Conservation (phyloP, 352 stramenopile species). For the Discostella stelligera region DNA sequence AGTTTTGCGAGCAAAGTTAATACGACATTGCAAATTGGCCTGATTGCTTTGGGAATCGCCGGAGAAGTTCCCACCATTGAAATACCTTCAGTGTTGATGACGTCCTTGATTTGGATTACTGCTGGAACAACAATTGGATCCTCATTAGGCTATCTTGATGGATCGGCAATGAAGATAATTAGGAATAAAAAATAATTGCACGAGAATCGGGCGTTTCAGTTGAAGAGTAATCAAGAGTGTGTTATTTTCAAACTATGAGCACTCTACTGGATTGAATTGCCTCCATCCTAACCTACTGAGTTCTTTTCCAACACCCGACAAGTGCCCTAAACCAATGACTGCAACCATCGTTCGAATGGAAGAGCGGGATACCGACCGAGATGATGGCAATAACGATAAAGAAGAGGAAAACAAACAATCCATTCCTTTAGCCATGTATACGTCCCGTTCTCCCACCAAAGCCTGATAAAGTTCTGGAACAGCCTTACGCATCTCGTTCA, state of each 20-base stretch:
- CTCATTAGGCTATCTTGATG: constrained; percentile 49
- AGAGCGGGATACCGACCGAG: constrained; percentile 7
- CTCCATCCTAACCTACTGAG: constrained; percentile 32
- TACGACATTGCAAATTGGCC: constrained; percentile 75
- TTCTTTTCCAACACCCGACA: constrained; percentile 38
- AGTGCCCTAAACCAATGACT: constrained; percentile 35
- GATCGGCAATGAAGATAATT: constrained; percentile 43
- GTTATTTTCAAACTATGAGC: background rate
- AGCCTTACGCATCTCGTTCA: constrained; percentile 37
- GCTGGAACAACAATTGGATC: constrained; percentile 57
- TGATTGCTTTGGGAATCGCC: constrained; percentile 57
- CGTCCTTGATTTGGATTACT: constrained; percentile 57
- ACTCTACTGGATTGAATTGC: background rate
- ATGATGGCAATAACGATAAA: background rate
- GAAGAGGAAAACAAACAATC: constrained; percentile 15
- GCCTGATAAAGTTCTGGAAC: constrained; percentile 36
- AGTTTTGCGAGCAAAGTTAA: constrained; percentile 76
- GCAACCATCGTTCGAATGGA: constrained; percentile 27
- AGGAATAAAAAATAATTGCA: constrained; percentile 37
- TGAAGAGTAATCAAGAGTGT: background rate
- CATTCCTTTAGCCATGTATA: constrained; percentile 41
- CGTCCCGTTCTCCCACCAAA: constrained; percentile 40
- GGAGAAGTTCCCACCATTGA: constrained; percentile 48
- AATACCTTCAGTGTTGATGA: constrained; percentile 37
- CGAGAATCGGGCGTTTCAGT: too few relatives aligned